Percentiles rank a stretch among this genome's conserved stretches.
Evolutionary conservation across 1,284 basidiomycete species (phyloP).

Genomic region (Malassezia restricta): DNA sequence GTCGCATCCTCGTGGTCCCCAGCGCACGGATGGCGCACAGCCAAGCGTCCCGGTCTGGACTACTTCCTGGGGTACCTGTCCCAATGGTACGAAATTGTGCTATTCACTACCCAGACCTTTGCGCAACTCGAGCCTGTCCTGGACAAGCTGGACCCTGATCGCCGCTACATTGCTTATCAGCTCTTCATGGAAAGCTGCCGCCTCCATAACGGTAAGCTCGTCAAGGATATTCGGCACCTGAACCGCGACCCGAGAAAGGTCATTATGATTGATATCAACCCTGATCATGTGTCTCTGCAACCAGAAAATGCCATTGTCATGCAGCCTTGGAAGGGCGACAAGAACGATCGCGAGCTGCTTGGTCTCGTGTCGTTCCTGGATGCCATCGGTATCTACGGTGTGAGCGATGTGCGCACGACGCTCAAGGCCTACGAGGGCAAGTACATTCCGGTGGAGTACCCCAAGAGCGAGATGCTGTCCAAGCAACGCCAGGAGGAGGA

Average conservation of each 20-base stretch:
- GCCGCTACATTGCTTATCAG: conserved; percentile 73
- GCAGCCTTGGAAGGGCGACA: conserved; percentile 74
- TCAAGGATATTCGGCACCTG: conserved; percentile 73
- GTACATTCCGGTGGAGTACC: conserved; percentile 78
- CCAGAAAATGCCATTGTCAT: conserved; percentile 81
- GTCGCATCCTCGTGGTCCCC: conserved; percentile 70
- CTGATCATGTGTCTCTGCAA: conserved; percentile 65
- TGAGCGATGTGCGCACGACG: conserved; percentile 69
- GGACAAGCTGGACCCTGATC: conserved; percentile 88
- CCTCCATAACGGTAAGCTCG: conserved; percentile 36
- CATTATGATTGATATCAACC: conserved; percentile 70
- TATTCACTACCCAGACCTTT: conserved; percentile 81
- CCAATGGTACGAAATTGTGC: conserved; percentile 92
- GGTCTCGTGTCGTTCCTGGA: conserved; percentile 93
- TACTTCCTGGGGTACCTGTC: conserved; percentile 94
- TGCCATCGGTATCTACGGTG: conserved; percentile 48
- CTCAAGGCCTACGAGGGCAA: conserved; percentile 72
- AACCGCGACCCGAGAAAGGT: conserved; percentile 89
- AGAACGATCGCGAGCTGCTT: conserved; percentile 63
- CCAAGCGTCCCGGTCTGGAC: conserved; percentile 76
- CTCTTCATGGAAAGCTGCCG: conserved; percentile 65
- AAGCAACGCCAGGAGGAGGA: conserved; percentile 60
- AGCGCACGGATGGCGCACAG: conserved; percentile 49
- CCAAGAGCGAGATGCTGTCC: conserved; percentile 64
- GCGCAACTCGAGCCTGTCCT: conserved; percentile 82